A percentile compares a stretch with the other conserved stretches of the same genome.
Conservation (phyloP, 2,329 filamentous ascomycete genomes). For the Xylogone sp. region DNA sequence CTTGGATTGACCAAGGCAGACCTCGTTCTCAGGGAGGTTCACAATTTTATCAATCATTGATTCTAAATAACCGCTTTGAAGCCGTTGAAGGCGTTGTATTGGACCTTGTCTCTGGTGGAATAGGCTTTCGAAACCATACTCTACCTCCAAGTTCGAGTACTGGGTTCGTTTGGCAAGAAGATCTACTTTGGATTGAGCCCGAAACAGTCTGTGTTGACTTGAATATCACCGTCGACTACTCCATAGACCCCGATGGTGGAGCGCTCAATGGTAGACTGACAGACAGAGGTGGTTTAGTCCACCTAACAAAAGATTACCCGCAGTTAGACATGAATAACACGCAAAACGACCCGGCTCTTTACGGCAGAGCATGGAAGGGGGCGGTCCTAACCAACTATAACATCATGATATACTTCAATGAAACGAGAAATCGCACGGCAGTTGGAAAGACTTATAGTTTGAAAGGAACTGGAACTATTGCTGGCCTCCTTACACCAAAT, state of each 20-base stretch:
- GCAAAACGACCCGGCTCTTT: constrained; percentile 33
- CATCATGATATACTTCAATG: neutral
- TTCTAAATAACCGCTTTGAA: constrained; percentile 7
- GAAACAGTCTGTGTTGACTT: neutral
- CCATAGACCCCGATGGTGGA: constrained; percentile 15
- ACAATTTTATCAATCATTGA: constrained; percentile 1
- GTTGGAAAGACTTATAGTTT: no score
- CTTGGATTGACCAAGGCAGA: constrained; percentile 19
- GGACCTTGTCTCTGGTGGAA: neutral
- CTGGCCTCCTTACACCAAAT: no score
- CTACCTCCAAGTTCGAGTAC: neutral
- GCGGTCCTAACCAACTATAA: constrained; percentile 37
- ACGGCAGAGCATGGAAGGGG: constrained; percentile 36
- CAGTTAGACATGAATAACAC: constrained; percentile 24
- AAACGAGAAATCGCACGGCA: no score
- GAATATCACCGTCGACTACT: neutral
- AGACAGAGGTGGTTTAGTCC: constrained; percentile 40
- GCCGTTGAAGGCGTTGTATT: constrained; percentile 19
- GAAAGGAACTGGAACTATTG: no score
- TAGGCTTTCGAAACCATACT: constrained; percentile 6
- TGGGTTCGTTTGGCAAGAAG: constrained; percentile 1
- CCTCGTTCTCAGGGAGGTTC: neutral
- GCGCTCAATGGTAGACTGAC: constrained; percentile 23
- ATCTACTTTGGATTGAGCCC: constrained; percentile 3
- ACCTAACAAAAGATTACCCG: constrained; percentile 33